phyloP scores from a whole-genome alignment of 1,139 yeast species.

The Taphrina deformans region DNA sequence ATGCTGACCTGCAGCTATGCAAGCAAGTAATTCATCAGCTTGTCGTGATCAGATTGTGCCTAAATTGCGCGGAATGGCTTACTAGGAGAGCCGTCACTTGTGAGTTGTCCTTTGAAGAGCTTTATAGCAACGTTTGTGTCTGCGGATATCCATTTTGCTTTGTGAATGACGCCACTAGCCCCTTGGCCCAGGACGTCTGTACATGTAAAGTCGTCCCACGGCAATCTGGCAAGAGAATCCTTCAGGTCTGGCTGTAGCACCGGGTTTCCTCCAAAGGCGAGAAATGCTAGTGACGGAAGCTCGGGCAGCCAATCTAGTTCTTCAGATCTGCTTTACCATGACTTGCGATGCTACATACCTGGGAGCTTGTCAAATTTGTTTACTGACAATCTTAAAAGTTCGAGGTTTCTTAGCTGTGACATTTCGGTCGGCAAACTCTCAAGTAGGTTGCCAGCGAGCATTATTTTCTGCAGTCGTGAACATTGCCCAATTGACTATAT shows the following conservation, averaged over 20 bases:
- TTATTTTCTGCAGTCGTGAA: slow-evolving; percentile 3
- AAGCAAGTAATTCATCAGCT: slow-evolving; percentile 19
- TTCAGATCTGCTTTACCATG: not conserved
- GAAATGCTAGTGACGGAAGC: slow-evolving; percentile 16
- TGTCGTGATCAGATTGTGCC: not conserved
- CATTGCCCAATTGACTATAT: slow-evolving; percentile 10
- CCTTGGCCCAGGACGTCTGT: slow-evolving; percentile 15
- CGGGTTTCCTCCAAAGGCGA: slow-evolving; percentile 29
- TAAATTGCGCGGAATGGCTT: not conserved
- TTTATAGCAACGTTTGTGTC: slow-evolving; percentile 15
- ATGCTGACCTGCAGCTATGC: slow-evolving; percentile 24
- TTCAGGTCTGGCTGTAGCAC: not conserved
- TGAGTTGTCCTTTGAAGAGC: slow-evolving; percentile 18
- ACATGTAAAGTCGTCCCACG: not conserved
- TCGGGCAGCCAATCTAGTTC: slow-evolving; percentile 6
- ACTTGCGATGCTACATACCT: not conserved
- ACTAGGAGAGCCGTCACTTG: slow-evolving; percentile 26
- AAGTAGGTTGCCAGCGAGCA: slow-evolving; percentile 26
- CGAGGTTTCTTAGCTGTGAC: slow-evolving; percentile 3
- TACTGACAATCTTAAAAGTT: slow-evolving; percentile 5
- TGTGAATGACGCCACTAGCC: slow-evolving; percentile 16
- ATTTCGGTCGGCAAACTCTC: slow-evolving; percentile 3
- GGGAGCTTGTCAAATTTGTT: not conserved
- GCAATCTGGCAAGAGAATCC: not conserved
- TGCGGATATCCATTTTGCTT: not conserved